Evolutionary conservation across 176 grass and related monocot genomes (phyloP), one percentile per base, ranked within the genome.

Genomic region (Themeda triandra): DNA sequence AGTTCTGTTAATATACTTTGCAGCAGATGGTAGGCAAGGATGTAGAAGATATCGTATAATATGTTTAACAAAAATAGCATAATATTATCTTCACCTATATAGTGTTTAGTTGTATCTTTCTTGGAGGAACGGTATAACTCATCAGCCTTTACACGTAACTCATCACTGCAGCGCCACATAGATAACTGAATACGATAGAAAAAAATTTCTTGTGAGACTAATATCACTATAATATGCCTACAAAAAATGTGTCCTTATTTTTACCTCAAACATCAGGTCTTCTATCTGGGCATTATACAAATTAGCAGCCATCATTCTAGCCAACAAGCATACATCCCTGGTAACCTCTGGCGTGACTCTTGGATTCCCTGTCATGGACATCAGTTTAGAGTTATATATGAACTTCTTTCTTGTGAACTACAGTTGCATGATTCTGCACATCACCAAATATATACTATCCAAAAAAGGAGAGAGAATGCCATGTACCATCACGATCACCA

Each of bases 271-370:
- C 96, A 98, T 98, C 19, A 95, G 73, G 87, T 98, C 96, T 64
- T 98, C 96, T 62, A 98, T 93, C 56, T 98, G 93, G n/a, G 96
- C 92, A 81, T 98, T 95, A 35, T 95, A 95, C 85, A 98, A 82
- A 53, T 95, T 98, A 66, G 93, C 91, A 83, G 93, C 96, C 93
- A 98, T 95, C 93, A 95, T 91, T 88, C 96, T 91, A 83, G 93
- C 93, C 86, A 98, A 92, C 85, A 98, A 86, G 73, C 96, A 98
- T 80, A 93, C 96, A 78, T 98, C 96, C 83, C 93, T 98, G 66
- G 95, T 98, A 82, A 98, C 95, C 81, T 98, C 95, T 48, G 95
- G 92, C 78, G 95, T 98, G 54, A 98, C 95, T 82, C 95, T 98
- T 78, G 95, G 95, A 85, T 98, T 98, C 69, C 95, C 95, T 94